Percentiles rank a stretch among this genome's conserved stretches.
These are phyloP conservation scores for Penicillium brasilianum DNA, from an alignment of 2,329 filamentous ascomycete genomes.

Conservation along the genomic window DNA sequence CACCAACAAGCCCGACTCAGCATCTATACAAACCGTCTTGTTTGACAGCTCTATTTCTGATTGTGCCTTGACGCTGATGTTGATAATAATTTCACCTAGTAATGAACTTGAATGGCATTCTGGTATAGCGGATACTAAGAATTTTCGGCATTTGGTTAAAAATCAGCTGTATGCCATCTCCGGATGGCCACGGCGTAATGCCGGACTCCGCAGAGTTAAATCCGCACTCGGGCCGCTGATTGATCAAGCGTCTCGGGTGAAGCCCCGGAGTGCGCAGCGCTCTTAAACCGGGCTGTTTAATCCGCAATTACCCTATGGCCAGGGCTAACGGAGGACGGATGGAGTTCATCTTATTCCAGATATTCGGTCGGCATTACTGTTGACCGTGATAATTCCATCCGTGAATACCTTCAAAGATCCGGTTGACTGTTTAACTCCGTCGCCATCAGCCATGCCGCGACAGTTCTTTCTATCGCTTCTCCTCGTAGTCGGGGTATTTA, in stretches of 20 bases:
- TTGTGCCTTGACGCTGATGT: too few relatives aligned
- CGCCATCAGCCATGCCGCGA: neutral
- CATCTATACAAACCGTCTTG: too few relatives aligned
- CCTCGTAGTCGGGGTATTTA: neutral
- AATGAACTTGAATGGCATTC: too few relatives aligned
- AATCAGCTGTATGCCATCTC: neutral
- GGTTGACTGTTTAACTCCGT: neutral
- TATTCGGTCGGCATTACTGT: neutral
- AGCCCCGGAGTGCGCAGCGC: neutral
- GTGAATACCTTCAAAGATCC: neutral
- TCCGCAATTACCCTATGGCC: neutral
- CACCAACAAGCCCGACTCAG: too few relatives aligned
- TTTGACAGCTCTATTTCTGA: too few relatives aligned
- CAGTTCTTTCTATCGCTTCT: neutral
- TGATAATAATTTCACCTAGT: too few relatives aligned
- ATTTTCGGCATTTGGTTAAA: too few relatives aligned
- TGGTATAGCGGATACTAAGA: too few relatives aligned
- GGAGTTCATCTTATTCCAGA: neutral
- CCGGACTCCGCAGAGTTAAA: conserved; percentile 1
- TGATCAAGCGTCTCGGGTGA: neutral
- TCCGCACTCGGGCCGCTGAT: neutral
- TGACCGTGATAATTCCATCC: neutral
- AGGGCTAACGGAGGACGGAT: neutral
- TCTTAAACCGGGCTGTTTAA: neutral
- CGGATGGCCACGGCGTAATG: neutral